Percentiles rank a stretch among this genome's conserved stretches.
These are phyloP conservation scores for Penicillium sp. DNA, from an alignment of 2,329 filamentous ascomycete species.

Conservation along the genomic window DNA sequence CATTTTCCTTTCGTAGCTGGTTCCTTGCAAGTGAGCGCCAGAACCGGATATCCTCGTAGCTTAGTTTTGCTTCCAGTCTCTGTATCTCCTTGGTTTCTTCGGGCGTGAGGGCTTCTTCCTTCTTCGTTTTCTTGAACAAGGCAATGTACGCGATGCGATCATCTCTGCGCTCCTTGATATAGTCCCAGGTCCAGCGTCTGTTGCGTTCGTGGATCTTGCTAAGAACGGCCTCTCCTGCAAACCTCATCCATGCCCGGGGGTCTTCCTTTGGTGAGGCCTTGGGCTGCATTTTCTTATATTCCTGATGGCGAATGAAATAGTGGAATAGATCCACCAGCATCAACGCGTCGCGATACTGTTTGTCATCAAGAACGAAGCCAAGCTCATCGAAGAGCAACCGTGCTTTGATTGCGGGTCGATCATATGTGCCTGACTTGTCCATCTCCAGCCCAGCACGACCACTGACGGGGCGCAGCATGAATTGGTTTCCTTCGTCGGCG, in stretches of 20 bases:
- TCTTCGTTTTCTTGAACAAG: slow-evolving; percentile 91
- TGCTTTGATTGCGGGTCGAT: slow-evolving; percentile 82
- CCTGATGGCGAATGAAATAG: slow-evolving; percentile 95
- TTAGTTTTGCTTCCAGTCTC: slow-evolving; percentile 78
- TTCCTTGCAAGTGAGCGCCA: slow-evolving; percentile 94
- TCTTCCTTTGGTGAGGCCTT: slow-evolving; percentile 83
- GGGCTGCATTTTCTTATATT: slow-evolving; percentile 90
- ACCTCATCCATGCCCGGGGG: slow-evolving; percentile 85
- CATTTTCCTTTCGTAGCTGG: slow-evolving; percentile 91
- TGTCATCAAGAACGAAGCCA: slow-evolving; percentile 92
- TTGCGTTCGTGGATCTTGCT: slow-evolving; percentile 95
- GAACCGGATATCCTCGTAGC: slow-evolving; percentile 93
- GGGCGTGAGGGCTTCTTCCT: slow-evolving; percentile 63
- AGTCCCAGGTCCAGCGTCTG: slow-evolving; percentile 91
- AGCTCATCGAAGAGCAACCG: slow-evolving; percentile 94
- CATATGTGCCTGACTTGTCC: slow-evolving; percentile 81
- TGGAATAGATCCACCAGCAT: slow-evolving; percentile 99
- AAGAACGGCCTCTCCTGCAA: slow-evolving; percentile 84
- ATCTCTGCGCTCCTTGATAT: slow-evolving; percentile 87
- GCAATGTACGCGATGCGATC: slow-evolving; percentile 86
- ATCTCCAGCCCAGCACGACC: slow-evolving; percentile 92
- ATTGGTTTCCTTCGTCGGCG: slow-evolving; percentile 77
- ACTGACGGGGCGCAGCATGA: slow-evolving; percentile 92
- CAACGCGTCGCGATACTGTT: slow-evolving; percentile 93
- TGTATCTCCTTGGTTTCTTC: slow-evolving; percentile 71